Evolutionary conservation across 148 eudicot genomes (phyloP).

Genomic region (Fagopyrum esculentum): DNA sequence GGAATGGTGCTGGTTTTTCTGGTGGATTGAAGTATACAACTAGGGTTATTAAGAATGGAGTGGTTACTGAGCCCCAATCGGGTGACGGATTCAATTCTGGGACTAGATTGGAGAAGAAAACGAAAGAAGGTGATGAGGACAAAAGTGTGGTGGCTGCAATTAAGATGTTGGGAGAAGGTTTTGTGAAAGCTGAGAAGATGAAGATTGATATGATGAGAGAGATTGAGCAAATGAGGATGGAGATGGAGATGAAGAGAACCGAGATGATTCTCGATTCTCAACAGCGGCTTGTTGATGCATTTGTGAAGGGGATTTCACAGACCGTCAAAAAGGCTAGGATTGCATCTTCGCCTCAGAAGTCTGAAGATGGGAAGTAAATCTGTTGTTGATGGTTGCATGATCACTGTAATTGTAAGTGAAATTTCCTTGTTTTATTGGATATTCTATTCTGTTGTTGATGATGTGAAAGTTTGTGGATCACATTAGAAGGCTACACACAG

Average conservation of each 20-base stretch:
- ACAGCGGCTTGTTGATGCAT: conserved; percentile 63
- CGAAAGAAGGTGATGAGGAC: conserved; percentile 23
- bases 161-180: conserved; percentile 62
- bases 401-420: not conserved
- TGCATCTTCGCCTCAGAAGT: not conserved
- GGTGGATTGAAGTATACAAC: conserved; percentile 12
- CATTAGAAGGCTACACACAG: not conserved
- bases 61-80: conserved; percentile 13
- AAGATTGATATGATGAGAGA: conserved; percentile 81
- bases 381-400: not conserved
- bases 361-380: not conserved
- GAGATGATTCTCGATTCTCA: conserved; percentile 72
- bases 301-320: conserved; percentile 32
- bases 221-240: conserved; percentile 65
- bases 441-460: not conserved
- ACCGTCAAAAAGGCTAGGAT: not conserved
- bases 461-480: not conserved
- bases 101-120: conserved; percentile 22
- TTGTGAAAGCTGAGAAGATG: conserved; percentile 75
- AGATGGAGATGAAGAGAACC: conserved; percentile 83
- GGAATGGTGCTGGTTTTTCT: conserved; percentile 9
- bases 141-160: conserved; percentile 54
- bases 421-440: not conserved
- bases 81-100: conserved; percentile 7
- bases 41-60: conserved; percentile 19